Conservation (phyloP, 768 basidiomycete species). For the Amanita rubescens region DNA sequence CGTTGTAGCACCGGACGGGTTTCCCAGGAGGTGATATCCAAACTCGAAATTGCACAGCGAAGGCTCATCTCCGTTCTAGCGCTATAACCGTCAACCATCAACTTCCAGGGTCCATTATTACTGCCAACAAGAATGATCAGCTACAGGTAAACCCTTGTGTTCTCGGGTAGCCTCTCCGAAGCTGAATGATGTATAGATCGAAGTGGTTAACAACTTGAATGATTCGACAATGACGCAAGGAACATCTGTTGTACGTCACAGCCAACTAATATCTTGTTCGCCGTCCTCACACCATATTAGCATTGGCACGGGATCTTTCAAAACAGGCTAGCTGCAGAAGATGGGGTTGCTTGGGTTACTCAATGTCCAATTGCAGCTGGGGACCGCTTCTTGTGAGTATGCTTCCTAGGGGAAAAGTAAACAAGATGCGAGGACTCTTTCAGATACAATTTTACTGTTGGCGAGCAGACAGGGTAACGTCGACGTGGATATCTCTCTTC, state of each 20-base stretch:
- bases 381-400: constrained; percentile 23
- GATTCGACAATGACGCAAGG: constrained; percentile 42
- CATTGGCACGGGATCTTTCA: too few relatives aligned
- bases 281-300: constrained; percentile 19
- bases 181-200: constrained; percentile 36
- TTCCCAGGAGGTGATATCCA: neutral
- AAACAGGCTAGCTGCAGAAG: constrained; percentile 28
- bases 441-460: constrained; percentile 6
- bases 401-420: neutral
- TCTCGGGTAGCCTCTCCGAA: neutral
- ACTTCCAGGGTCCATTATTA: constrained; percentile 24
- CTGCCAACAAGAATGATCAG: constrained; percentile 18
- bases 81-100: neutral
- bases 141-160: neutral
- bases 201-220: constrained; percentile 38
- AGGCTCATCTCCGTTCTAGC: neutral
- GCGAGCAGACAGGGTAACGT: constrained; percentile 1
- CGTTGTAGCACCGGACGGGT: neutral
- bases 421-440: neutral
- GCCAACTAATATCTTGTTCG: neutral
- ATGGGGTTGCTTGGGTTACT: too few relatives aligned
- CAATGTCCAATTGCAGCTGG: constrained; percentile 32
- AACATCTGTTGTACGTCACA: constrained; percentile 39
- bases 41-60: neutral
- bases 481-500: too few relatives aligned